Evolutionary conservation across 1,284 basidiomycete genomes (phyloP), one percentile per base, ranked within the genome.

Genomic region (Ceratobasidium sp.): DNA sequence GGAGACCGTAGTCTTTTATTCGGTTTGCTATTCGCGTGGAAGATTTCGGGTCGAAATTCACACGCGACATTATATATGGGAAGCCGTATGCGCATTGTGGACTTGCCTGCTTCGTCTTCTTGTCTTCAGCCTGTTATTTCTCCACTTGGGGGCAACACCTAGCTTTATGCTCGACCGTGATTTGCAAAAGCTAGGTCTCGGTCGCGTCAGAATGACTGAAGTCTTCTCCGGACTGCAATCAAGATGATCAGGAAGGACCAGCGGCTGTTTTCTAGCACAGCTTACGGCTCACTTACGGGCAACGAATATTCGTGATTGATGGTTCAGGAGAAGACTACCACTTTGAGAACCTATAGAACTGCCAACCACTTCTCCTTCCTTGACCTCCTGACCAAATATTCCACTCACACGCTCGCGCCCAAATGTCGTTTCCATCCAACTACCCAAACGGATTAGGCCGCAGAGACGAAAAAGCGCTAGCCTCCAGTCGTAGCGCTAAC

Each of bases 341-440:
- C 40, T 15, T 6, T n/a, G 10, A n/a, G 18, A 40, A n/a, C 13
- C 20, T 7, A 15, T 9, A 26, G 18, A 18, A 64, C 53, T n/a
- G 53, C 61, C 61, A 33, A 63, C 15, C 39, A 33, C 58, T 60
- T 60, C 58, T 12, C 58, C 70, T 72, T 72, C 60, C 40, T 73
- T 56, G 33, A 6, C 58, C 44, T 51, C 44, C 28, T 53, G 23
- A 49, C 42, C 70, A 33, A 13, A 60, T 12, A 63, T 63, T 73
- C 60, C 46, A 73, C 61, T 73, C 71, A 73, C 71, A 73, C 71
- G 71, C 58, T 28, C 49, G 23, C 33, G 33, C 33, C 23, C 71
- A 23, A 26, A 72, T 55, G 20, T 39, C 18, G 20, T n/a, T 44
- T 44, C 40, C 15, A 10, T 3, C 33, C 39, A 40, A 64, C 18